Conservation (phyloP, 2,329 filamentous ascomycete genomes). For the Rhynchosporium agropyri region DNA sequence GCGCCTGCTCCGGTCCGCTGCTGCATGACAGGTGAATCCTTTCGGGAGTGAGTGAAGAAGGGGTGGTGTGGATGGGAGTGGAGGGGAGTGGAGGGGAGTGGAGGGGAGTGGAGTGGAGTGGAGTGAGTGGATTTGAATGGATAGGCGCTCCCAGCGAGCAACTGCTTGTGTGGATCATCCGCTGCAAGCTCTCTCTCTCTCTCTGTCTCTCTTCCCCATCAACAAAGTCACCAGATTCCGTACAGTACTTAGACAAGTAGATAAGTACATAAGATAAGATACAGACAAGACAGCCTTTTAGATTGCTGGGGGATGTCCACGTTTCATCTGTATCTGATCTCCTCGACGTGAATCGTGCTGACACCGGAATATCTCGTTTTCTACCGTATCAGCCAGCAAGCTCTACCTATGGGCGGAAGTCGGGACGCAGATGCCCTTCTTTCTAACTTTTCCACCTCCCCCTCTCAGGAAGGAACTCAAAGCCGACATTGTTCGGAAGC, state of each 20-base stretch:
- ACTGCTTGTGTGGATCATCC: conserved; percentile 13
- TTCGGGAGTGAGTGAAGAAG: no score
- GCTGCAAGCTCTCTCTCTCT: background rate
- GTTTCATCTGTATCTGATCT: background rate
- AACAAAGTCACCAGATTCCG: no score
- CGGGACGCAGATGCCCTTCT: background rate
- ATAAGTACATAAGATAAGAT: no score
- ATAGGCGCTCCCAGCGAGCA: conserved; percentile 13
- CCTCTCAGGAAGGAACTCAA: background rate
- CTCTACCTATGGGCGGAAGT: background rate
- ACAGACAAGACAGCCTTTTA: no score
- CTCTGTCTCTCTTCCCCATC: background rate
- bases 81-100: background rate
- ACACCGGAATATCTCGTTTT: no score
- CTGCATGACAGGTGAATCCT: conserved; percentile 7
- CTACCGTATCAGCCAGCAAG: no score
- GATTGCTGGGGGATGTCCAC: no score
- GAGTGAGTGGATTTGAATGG: conserved; percentile 5
- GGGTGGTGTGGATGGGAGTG: background rate
- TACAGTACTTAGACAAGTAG: no score
- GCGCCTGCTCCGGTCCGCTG: no score
- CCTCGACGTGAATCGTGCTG: no score
- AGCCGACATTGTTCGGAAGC: background rate
- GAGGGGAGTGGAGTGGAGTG: background rate
- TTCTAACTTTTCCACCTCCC: background rate